phyloP scores from a whole-genome alignment of 148 eudicot species.

The Camellia lanceoleosa region DNA sequence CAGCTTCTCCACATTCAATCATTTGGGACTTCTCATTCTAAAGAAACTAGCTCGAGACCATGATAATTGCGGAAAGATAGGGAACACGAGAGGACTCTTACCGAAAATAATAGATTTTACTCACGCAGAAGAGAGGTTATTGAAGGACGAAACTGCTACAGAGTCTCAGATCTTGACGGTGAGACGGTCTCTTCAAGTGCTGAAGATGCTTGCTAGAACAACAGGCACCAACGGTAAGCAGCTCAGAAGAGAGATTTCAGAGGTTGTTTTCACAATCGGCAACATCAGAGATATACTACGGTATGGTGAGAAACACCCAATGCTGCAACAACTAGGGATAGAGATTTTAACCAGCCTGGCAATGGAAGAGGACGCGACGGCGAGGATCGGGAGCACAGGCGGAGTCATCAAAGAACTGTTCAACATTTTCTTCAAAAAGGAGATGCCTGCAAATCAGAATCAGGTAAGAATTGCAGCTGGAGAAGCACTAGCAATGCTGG shows the following conservation, averaged over 20 bases:
- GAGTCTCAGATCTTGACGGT: constrained; percentile 57
- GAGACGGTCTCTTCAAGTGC: constrained; percentile 63
- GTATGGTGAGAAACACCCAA: constrained; percentile 61
- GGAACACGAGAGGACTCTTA: constrained; percentile 70
- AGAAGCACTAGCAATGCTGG: constrained; percentile 83
- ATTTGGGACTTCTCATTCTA: constrained; percentile 62
- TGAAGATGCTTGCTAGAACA: constrained; percentile 69
- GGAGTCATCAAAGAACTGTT: constrained; percentile 69
- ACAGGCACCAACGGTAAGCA: constrained; percentile 68
- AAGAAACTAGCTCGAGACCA: constrained; percentile 89
- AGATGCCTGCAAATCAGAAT: constrained; percentile 24
- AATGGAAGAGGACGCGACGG: constrained; percentile 77
- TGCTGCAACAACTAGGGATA: constrained; percentile 67
- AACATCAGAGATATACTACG: constrained; percentile 71
- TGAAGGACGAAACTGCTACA: constrained; percentile 40
- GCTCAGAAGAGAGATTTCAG: constrained; percentile 73
- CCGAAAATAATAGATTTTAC: constrained; percentile 73
- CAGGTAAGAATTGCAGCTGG: constrained; percentile 66
- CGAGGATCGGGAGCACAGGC: constrained; percentile 79
- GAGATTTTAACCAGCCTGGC: constrained; percentile 76
- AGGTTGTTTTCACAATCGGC: constrained; percentile 77
- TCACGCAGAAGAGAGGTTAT: constrained; percentile 50
- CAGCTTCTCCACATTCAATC: constrained; percentile 66
- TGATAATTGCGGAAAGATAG: constrained; percentile 84
- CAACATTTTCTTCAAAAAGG: constrained; percentile 54